These are phyloP conservation scores for Xylaria flabelliformis DNA, from an alignment of 495 filamentous ascomycete species.

Conservation along the genomic window DNA sequence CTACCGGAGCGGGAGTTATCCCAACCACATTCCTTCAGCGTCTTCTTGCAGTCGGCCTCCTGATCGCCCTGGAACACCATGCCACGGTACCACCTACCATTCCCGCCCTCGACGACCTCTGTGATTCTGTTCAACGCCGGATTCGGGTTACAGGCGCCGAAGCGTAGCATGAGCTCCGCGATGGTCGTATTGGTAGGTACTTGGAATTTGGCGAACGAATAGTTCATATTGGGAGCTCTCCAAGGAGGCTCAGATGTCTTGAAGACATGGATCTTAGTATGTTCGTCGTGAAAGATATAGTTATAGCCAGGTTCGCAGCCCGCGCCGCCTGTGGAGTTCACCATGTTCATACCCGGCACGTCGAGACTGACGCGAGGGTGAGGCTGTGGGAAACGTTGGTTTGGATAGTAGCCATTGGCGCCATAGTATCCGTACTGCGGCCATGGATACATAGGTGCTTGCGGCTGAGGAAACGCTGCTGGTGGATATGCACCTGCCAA, in stretches of 20 bases:
- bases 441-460: conserved; percentile 5
- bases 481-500: not conserved
- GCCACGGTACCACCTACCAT: conserved; percentile 48
- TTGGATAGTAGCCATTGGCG: conserved; percentile 14
- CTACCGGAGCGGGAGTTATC: conserved; percentile 43
- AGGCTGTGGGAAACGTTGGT: conserved; percentile 42
- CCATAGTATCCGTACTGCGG: not conserved
- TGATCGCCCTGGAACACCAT: conserved; percentile 40
- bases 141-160: conserved; percentile 52
- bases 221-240: conserved; percentile 40
- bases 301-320: conserved; percentile 59
- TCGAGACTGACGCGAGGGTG: conserved; percentile 50
- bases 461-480: not conserved
- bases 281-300: conserved; percentile 56
- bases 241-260: conserved; percentile 51
- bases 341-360: conserved; percentile 61
- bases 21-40: conserved; percentile 48
- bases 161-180: conserved; percentile 51
- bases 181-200: conserved; percentile 52
- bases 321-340: conserved; percentile 61
- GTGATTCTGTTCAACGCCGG: conserved; percentile 50
- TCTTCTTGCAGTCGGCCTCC: conserved; percentile 33
- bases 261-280: conserved; percentile 57
- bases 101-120: conserved; percentile 48
- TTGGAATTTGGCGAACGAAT: conserved; percentile 45